Evolutionary conservation across 192 early-diverging fungal genomes (phyloP), one percentile per base, ranked within the genome.

Genomic region (Coemansia sp.): DNA sequence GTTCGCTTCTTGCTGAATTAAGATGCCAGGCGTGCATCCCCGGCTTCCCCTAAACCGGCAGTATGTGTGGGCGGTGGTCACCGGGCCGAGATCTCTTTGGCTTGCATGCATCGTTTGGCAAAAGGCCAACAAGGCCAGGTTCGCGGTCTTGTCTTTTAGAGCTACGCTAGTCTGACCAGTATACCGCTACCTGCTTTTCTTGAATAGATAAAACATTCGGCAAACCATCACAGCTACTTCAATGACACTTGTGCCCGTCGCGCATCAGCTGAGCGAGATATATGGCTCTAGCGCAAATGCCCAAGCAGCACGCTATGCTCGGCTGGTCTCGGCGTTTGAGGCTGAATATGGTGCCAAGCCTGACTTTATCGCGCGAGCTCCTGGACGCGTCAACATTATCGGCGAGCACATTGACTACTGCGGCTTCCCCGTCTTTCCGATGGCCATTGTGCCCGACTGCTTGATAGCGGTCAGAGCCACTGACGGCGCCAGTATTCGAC

Each of bases 401-500:
- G 95, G 94, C 30, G 95, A 98, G 64, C 95, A 98, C 65, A 89
- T 98, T 40, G 95, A 98, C 78, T 95, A 95, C 78, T 87, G 85
- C 58, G 94, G 93, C 19, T 90, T 88, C 53, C 90, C 90, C 14
- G 95, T 98, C 13, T 81, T 98, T 18, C 95, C 95, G 29, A 95
- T 95, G 93, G 95, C 93, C 32, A 87, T 98, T 57, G 89, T 87
- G 35, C 81, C 89, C 10, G 71, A 75, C 25, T 56, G 47, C 0
- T 60, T 75, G 14, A 60, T 75, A 14, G 71, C 71, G 4, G 71
- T 46, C 4, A 59, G 60, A 19, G 56, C 64, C 51, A 74, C 60
- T 30, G 56, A 38, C 46, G 56, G 35, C 9, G 45, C 57, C 49
- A 40, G 41, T 15, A 48, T 74, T 10, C 63, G 51, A 2, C n/a